Conservation (phyloP, 2,329 filamentous ascomycete species). For the Ophiostoma australiae region DNA sequence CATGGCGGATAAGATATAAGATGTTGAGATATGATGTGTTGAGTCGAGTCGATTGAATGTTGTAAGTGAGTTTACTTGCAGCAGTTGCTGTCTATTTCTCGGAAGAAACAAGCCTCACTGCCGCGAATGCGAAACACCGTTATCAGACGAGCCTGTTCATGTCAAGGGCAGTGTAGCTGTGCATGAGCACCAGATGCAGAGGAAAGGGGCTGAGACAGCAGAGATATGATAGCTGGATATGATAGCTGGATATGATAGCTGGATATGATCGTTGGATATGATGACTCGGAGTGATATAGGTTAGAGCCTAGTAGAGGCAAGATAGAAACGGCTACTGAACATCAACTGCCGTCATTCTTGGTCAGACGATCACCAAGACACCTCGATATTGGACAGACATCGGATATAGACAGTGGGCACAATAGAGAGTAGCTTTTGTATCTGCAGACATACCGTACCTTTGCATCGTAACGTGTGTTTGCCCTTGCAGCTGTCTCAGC, state of each 20-base stretch:
- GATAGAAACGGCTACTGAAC: neutral
- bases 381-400: neutral
- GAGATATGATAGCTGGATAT: neutral
- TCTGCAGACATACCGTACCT: conserved; percentile 3
- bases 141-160: neutral
- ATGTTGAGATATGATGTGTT: too few relatives aligned
- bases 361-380: neutral
- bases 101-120: neutral
- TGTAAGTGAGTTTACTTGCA: neutral
- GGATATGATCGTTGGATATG: neutral
- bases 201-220: conserved; percentile 1
- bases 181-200: neutral
- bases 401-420: too few relatives aligned
- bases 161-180: neutral
- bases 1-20: too few relatives aligned
- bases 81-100: neutral
- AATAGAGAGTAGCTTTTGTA: too few relatives aligned
- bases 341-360: too few relatives aligned
- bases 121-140: neutral
- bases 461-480: conserved; percentile 13
- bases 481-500: neutral
- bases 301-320: too few relatives aligned
- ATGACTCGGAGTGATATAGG: neutral
- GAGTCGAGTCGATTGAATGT: too few relatives aligned
- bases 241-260: too few relatives aligned